Evolutionary conservation across 805 yeast species (phyloP).

Genomic region (Candida sonorensis): DNA sequence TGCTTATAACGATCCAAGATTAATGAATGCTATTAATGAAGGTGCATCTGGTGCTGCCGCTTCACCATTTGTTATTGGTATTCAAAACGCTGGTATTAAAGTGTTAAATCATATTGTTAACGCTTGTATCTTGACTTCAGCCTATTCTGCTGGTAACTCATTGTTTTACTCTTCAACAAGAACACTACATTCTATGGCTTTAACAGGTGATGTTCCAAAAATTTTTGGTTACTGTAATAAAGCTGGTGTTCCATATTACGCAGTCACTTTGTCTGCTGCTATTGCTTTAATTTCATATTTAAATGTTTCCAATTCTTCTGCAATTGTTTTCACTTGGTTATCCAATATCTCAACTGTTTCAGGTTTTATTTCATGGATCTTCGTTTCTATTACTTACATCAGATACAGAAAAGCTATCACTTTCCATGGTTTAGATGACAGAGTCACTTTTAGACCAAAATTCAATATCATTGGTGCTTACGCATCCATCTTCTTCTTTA

Average conservation of each 20-base stretch:
- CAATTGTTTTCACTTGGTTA: constrained; percentile 61
- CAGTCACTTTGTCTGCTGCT: constrained; percentile 43
- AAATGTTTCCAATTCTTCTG: constrained; percentile 52
- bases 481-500: constrained; percentile 35
- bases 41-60: constrained; percentile 62
- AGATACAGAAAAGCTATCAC: constrained; percentile 61
- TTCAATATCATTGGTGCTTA: constrained; percentile 56
- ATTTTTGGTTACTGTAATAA: constrained; percentile 54
- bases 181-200: constrained; percentile 65
- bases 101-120: constrained; percentile 75
- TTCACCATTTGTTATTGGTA: constrained; percentile 84
- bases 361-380: constrained; percentile 61
- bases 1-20: constrained; percentile 32
- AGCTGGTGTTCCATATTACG: constrained; percentile 61
- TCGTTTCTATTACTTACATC: constrained; percentile 45
- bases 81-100: constrained; percentile 56
- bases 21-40: constrained; percentile 38
- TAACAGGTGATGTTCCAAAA: constrained; percentile 68
- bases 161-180: constrained; percentile 70
- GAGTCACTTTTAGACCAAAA: constrained; percentile 50
- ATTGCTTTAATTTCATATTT: constrained; percentile 56
- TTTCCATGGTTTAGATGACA: constrained; percentile 42
- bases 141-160: constrained; percentile 67
- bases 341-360: constrained; percentile 61
- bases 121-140: constrained; percentile 51